Percentiles rank a stretch among this genome's conserved stretches.
Evolutionary conservation across 1,284 basidiomycete species (phyloP).

Genomic region (Ceratobasidium sp.): DNA sequence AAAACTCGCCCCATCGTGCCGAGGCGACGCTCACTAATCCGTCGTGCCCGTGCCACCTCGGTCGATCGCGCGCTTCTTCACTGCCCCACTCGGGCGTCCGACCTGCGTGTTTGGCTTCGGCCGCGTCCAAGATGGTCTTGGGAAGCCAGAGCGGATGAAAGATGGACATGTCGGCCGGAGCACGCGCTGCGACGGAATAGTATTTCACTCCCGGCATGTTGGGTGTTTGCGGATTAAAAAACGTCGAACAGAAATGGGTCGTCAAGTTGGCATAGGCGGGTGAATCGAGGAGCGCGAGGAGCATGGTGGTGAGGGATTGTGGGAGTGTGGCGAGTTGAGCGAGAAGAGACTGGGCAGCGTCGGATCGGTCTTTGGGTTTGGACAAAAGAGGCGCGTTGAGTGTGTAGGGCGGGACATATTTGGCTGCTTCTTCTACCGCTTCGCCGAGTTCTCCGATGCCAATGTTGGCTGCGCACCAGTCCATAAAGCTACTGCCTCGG

Average conservation of each 20-base stretch:
- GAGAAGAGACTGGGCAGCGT: slow-evolving; percentile 29
- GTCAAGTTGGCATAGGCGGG: slow-evolving; percentile 97
- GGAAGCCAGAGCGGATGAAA: slow-evolving; percentile 98
- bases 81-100: slow-evolving; percentile 28
- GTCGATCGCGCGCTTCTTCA: slow-evolving; percentile 42
- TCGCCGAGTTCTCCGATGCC: slow-evolving; percentile 71
- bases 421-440: slow-evolving; percentile 46
- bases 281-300: slow-evolving; percentile 93
- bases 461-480: slow-evolving; percentile 94
- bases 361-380: slow-evolving; percentile 40
- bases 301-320: slow-evolving; percentile 82
- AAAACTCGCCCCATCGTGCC: slow-evolving; percentile 91
- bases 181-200: slow-evolving; percentile 86
- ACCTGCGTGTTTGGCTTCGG: slow-evolving; percentile 56
- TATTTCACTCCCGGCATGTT: slow-evolving; percentile 86
- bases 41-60: slow-evolving; percentile 73
- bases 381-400: slow-evolving; percentile 57
- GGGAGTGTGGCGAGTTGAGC: slow-evolving; percentile 63
- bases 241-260: slow-evolving; percentile 79
- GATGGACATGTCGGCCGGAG: slow-evolving; percentile 68
- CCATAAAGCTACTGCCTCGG: slow-evolving; percentile 97
- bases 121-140: slow-evolving; percentile 89
- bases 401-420: slow-evolving; percentile 52
- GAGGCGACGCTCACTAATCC: slow-evolving; percentile 90
- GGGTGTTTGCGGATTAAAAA: slow-evolving; percentile 93